Percentiles rank a stretch among this genome's conserved stretches.
phyloP scores from a whole-genome alignment of 805 yeast species.

The Kazachstania viticola region DNA sequence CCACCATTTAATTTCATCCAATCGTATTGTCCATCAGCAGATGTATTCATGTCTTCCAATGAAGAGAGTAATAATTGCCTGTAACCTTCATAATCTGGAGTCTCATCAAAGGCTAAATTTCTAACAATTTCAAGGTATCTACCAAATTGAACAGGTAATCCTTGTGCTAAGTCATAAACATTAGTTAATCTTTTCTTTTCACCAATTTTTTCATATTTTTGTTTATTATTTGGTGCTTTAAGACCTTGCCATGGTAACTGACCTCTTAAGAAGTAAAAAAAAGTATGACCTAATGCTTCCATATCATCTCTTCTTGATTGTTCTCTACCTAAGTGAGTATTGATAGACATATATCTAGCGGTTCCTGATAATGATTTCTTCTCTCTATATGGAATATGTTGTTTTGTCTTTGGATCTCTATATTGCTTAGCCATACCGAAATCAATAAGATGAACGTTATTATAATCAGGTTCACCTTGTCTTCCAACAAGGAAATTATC shows the following conservation, averaged over 20 bases:
- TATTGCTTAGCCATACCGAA: constrained; percentile 84
- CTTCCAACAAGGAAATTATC: constrained; percentile 55
- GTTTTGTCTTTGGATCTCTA: constrained; percentile 68
- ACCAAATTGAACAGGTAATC: constrained; percentile 86
- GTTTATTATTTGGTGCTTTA: constrained; percentile 76
- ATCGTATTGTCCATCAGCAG: constrained; percentile 84
- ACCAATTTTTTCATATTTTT: constrained; percentile 87
- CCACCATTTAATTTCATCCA: constrained; percentile 97
- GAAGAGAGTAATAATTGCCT: constrained; percentile 70
- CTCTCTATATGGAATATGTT: constrained; percentile 75
- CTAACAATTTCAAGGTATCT: constrained; percentile 84
- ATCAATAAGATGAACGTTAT: constrained; percentile 63
- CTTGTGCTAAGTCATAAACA: constrained; percentile 74
- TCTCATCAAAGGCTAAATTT: constrained; percentile 80
- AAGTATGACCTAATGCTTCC: constrained; percentile 74
- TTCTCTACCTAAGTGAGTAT: constrained; percentile 79
- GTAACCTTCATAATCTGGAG: constrained; percentile 87
- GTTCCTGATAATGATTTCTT: constrained; percentile 73
- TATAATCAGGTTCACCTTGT: constrained; percentile 36
- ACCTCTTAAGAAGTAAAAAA: constrained; percentile 67
- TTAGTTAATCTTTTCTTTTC: constrained; percentile 88
- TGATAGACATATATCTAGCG: constrained; percentile 79
- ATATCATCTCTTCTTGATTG: constrained; percentile 76
- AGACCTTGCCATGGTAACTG: constrained; percentile 86
- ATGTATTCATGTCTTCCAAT: constrained; percentile 55